These are phyloP conservation scores for Iris macrosiphon DNA, from an alignment of 106 monocot species.

Conservation along the genomic window DNA sequence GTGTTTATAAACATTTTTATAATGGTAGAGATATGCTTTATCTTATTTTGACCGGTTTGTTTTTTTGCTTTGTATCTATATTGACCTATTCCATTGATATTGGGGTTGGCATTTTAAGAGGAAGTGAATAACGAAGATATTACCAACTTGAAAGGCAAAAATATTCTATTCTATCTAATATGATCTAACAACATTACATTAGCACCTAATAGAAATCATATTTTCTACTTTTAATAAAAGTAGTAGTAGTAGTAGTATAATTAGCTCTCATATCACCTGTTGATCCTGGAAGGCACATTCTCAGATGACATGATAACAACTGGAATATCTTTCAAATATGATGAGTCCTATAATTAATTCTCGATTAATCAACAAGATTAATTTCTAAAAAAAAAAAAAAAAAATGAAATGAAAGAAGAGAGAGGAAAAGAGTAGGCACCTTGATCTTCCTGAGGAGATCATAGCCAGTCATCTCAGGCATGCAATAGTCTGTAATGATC, in stretches of 20 bases:
- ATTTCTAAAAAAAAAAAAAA: conserved; percentile 6
- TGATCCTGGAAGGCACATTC: conserved; percentile 50
- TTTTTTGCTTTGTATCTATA: too few relatives aligned
- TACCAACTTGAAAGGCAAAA: neutral
- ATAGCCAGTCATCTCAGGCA: conserved; percentile 67
- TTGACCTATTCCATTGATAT: too few relatives aligned
- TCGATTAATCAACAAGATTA: too few relatives aligned
- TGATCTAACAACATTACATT: too few relatives aligned
- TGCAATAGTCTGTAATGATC: conserved; percentile 48
- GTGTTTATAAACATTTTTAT: too few relatives aligned
- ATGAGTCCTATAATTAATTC: conserved; percentile 20
- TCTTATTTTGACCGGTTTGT: too few relatives aligned
- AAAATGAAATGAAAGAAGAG: neutral
- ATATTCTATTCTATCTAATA: neutral
- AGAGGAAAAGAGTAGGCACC: conserved; percentile 10
- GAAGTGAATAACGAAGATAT: neutral
- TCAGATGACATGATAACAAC: conserved; percentile 66
- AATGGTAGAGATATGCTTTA: too few relatives aligned
- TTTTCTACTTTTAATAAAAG: too few relatives aligned
- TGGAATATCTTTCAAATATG: conserved; percentile 44
- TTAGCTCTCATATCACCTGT: conserved; percentile 51
- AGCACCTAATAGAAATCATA: too few relatives aligned
- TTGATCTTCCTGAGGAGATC: conserved; percentile 62
- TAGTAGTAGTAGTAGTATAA: too few relatives aligned
- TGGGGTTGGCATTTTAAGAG: too few relatives aligned